Evolutionary conservation across 106 monocot species (phyloP).

Genomic region (Triglochin maritima): DNA sequence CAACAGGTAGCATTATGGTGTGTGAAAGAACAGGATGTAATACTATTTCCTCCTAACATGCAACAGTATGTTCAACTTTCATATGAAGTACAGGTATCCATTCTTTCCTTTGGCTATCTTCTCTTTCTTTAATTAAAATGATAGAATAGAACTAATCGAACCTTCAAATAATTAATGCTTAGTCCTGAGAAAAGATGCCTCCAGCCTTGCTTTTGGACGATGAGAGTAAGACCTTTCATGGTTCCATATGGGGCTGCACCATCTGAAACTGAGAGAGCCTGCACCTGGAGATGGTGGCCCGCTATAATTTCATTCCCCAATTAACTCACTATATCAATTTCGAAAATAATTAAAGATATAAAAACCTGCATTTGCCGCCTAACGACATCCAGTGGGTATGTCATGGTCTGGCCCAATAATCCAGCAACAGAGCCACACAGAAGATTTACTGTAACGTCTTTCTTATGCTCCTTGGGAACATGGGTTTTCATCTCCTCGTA

Average conservation of each 20-base stretch:
- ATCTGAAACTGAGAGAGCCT: constrained; percentile 31
- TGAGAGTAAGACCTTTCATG: constrained; percentile 40
- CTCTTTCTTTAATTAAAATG: neutral
- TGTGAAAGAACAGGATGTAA: neutral
- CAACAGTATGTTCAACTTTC: neutral
- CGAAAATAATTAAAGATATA: neutral
- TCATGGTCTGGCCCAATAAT: constrained; percentile 81
- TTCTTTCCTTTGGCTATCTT: neutral
- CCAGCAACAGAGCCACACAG: constrained; percentile 86
- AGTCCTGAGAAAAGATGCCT: constrained; percentile 78
- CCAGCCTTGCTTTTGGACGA: constrained; percentile 63
- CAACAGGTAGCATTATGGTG: neutral
- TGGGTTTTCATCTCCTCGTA: constrained; percentile 83
- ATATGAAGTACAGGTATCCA: neutral
- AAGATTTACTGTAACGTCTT: constrained; percentile 49
- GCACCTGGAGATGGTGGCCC: constrained; percentile 38
- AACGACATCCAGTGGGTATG: constrained; percentile 95
- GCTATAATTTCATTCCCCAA: neutral
- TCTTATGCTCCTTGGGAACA: constrained; percentile 63
- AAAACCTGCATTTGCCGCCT: constrained; percentile 96
- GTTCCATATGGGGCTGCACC: constrained; percentile 38
- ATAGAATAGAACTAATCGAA: constrained; percentile 3
- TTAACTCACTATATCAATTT: neutral
- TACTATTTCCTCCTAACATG: neutral
- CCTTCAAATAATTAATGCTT: constrained; percentile 92